phyloP scores from a whole-genome alignment of 805 yeast species.

The Barnettozyma salicaria region DNA sequence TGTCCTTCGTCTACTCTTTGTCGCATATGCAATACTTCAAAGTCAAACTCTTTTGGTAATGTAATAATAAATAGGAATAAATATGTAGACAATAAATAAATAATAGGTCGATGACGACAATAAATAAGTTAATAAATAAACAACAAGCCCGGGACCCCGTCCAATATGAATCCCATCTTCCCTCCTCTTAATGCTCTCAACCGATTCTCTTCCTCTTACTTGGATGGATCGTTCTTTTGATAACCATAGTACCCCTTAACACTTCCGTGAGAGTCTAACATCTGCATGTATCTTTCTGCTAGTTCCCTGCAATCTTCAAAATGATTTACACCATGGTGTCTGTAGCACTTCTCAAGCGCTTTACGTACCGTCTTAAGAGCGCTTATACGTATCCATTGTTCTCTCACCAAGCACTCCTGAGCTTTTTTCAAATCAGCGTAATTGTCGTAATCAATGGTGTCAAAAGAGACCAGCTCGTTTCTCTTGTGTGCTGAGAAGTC shows the following conservation, averaged over 20 bases:
- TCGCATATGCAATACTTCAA: too few relatives aligned
- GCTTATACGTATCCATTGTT: conserved; percentile 69
- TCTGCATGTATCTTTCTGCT: conserved; percentile 67
- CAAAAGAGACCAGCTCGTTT: conserved; percentile 75
- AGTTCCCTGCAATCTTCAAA: conserved; percentile 76
- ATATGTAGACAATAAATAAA: conserved; percentile 2
- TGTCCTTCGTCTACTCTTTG: too few relatives aligned
- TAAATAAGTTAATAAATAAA: conserved; percentile 6
- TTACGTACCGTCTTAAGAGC: conserved; percentile 63
- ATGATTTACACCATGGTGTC: conserved; percentile 56
- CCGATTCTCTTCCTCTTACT: conserved; percentile 31
- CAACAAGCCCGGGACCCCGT: neutral
- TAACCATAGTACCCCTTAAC: conserved; percentile 75
- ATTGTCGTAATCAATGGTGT: conserved; percentile 72
- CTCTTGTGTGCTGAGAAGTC: conserved; percentile 35
- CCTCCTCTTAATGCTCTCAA: neutral
- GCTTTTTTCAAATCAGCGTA: conserved; percentile 58
- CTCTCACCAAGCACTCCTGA: conserved; percentile 72
- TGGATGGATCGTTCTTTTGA: conserved; percentile 82
- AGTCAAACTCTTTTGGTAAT: neutral
- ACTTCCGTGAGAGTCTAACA: conserved; percentile 59
- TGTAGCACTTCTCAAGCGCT: conserved; percentile 69
- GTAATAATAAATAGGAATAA: conserved; percentile 1
- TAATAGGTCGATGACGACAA: too few relatives aligned
- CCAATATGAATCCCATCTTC: neutral